Conservation (phyloP, 2,329 filamentous ascomycete species). For the Fusarium sp. region DNA sequence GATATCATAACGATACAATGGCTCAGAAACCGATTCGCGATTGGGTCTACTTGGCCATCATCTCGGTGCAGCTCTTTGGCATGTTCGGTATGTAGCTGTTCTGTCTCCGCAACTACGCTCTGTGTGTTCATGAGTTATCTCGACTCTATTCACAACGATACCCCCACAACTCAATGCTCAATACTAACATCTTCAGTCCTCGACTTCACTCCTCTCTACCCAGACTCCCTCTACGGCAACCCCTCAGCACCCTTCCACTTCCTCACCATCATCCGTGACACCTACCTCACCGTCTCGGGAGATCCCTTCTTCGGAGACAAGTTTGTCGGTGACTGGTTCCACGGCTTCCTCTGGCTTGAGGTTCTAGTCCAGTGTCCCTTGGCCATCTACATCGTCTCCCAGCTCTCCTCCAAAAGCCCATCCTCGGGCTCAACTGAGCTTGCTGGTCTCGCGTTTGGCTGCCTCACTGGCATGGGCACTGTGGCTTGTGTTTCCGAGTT, state of each 20-base stretch:
- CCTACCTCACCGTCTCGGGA: constrained; percentile 60
- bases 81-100: constrained; percentile 48
- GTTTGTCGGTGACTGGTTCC: constrained; percentile 60
- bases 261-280: constrained; percentile 56
- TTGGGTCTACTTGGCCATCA: constrained; percentile 49
- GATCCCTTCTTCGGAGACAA: constrained; percentile 63
- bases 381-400: constrained; percentile 57
- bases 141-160: background rate
- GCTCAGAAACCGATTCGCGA: constrained; percentile 45
- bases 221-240: constrained; percentile 55
- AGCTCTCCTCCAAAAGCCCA: constrained; percentile 48
- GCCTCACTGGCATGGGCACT: constrained; percentile 63
- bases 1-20: constrained; percentile 23
- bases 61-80: constrained; percentile 48
- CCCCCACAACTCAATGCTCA: background rate
- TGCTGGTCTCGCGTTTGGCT: constrained; percentile 61
- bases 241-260: constrained; percentile 59
- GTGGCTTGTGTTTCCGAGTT: constrained; percentile 63
- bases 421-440: constrained; percentile 58
- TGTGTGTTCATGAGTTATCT: background rate
- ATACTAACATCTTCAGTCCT: constrained; percentile 54
- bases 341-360: constrained; percentile 62
- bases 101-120: background rate
- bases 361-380: constrained; percentile 62
- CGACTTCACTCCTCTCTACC: constrained; percentile 66